phyloP scores from a whole-genome alignment of 768 basidiomycete genomes.

The Boletellus ananiceps region DNA sequence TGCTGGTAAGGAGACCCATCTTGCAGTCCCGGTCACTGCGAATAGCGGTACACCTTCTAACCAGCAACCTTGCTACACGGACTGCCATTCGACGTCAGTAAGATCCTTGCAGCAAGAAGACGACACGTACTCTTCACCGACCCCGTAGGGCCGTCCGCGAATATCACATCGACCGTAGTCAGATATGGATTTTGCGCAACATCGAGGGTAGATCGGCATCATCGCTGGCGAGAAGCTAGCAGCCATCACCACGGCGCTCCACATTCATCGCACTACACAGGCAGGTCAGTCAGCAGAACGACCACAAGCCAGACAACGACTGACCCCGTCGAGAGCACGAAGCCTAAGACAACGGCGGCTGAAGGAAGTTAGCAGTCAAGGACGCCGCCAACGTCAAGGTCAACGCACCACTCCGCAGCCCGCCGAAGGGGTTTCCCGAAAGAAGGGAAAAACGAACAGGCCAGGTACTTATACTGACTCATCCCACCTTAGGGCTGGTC shows the following conservation, averaged over 20 bases:
- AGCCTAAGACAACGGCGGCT: slow-evolving; percentile 16
- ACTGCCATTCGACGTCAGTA: slow-evolving; percentile 3
- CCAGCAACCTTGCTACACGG: slow-evolving; percentile 13
- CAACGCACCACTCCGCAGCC: slow-evolving; percentile 9
- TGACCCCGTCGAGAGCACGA: slow-evolving; percentile 7
- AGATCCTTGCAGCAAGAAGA: background rate
- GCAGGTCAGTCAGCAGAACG: background rate
- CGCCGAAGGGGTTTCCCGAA: slow-evolving; percentile 34
- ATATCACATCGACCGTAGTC: slow-evolving; percentile 18
- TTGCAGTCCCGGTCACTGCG: slow-evolving; percentile 3
- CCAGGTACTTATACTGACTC: slow-evolving; percentile 10
- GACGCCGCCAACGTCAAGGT: background rate
- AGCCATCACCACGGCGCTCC: slow-evolving; percentile 11
- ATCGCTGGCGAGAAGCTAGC: slow-evolving; percentile 10
- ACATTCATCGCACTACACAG: slow-evolving; percentile 9
- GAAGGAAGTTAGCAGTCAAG: slow-evolving; percentile 2
- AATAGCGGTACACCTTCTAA: background rate
- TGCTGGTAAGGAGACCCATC: slow-evolving; percentile 6
- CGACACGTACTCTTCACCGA: slow-evolving; percentile 18
- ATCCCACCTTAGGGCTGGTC: slow-evolving; percentile 28
- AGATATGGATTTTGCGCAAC: slow-evolving; percentile 3
- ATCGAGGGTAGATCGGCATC: background rate
- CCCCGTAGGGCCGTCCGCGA: slow-evolving; percentile 15
- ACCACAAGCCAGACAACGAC: background rate
- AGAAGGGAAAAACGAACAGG: background rate